Percentiles rank a stretch among this genome's conserved stretches.
These are phyloP conservation scores for Phialophora chinensis DNA, from an alignment of 2,329 filamentous ascomycete species.

Conservation along the genomic window DNA sequence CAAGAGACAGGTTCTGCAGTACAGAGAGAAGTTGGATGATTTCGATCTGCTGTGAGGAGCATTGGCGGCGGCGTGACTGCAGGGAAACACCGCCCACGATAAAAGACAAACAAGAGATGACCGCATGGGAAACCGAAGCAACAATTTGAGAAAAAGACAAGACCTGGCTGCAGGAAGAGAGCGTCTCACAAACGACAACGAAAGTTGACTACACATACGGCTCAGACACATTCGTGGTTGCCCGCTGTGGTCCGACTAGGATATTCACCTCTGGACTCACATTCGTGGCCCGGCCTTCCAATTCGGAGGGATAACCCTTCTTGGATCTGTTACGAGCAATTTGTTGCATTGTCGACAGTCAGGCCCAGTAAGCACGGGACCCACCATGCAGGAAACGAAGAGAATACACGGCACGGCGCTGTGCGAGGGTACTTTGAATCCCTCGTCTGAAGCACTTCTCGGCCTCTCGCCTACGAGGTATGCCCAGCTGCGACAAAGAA, in stretches of 20 bases:
- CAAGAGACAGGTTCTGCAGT: slow-evolving; percentile 93
- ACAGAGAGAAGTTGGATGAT: slow-evolving; percentile 92
- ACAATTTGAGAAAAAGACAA: neutral
- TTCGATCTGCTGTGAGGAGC: slow-evolving; percentile 78
- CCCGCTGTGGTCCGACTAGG: neutral
- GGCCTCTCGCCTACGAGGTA: neutral
- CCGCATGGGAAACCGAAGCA: neutral
- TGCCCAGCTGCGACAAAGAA: neutral
- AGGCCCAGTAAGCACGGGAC: neutral
- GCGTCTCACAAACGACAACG: neutral
- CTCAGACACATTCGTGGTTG: neutral
- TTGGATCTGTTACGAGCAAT: neutral
- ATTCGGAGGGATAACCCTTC: neutral
- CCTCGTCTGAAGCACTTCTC: neutral
- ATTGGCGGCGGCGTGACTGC: neutral
- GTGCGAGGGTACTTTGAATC: neutral
- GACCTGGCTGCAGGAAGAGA: neutral
- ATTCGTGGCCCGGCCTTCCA: neutral
- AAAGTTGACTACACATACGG: neutral
- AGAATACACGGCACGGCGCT: neutral
- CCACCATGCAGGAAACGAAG: neutral
- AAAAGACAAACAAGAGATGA: neutral
- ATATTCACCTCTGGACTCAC: neutral
- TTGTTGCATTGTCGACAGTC: no score
- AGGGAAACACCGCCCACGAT: neutral